phyloP scores from a whole-genome alignment of 2,329 filamentous ascomycete genomes.

The Xylariaceae sp. region DNA sequence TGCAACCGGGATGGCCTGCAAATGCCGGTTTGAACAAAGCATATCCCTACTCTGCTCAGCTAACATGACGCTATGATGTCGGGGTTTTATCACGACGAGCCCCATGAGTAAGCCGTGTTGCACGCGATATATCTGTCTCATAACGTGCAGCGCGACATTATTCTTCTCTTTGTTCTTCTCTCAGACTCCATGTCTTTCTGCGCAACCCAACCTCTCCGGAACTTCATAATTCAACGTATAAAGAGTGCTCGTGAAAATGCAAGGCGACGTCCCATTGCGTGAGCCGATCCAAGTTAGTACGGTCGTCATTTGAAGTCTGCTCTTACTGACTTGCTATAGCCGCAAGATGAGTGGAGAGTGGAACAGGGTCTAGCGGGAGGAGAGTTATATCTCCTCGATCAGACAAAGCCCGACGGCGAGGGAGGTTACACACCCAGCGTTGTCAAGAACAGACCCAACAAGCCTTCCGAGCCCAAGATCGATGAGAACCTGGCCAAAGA shows the following conservation, averaged over 20 bases:
- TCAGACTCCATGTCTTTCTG: background rate
- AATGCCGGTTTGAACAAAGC: background rate
- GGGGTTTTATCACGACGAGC: background rate
- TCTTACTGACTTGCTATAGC: conserved; percentile 11
- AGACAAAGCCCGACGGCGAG: conserved; percentile 15
- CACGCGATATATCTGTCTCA: too few relatives aligned
- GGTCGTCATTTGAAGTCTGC: background rate
- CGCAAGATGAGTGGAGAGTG: conserved; percentile 24
- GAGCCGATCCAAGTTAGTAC: conserved; percentile 21
- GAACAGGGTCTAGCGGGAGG: conserved; percentile 23
- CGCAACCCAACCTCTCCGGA: background rate
- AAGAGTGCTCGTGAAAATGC: conserved; percentile 14
- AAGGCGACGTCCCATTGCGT: conserved; percentile 20
- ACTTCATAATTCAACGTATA: background rate
- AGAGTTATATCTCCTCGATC: conserved; percentile 23
- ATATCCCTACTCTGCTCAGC: background rate
- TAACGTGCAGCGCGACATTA: background rate
- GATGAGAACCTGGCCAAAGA: conserved; percentile 23
- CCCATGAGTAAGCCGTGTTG: background rate
- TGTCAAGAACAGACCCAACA: background rate
- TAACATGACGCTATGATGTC: background rate
- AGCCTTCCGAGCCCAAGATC: conserved; percentile 8
- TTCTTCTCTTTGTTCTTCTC: background rate
- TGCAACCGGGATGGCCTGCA: background rate
- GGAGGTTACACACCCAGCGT: background rate